Percentiles rank a stretch among this genome's conserved stretches.
phyloP scores from a whole-genome alignment of 2,329 filamentous ascomycete species.

The Trichoderma atroviride region DNA sequence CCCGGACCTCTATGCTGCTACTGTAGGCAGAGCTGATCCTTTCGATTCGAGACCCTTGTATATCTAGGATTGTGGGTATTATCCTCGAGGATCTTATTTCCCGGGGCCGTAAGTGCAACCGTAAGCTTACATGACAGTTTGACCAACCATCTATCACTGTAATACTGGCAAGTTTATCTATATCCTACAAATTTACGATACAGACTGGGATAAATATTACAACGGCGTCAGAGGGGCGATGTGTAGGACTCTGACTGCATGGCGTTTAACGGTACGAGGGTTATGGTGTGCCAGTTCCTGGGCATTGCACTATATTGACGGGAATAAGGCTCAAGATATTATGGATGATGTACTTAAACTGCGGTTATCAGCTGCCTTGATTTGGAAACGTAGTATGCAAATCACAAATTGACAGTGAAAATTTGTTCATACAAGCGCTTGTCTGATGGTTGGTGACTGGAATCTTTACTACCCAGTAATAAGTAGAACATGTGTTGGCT shows the following conservation, averaged over 20 bases:
- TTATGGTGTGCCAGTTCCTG: neutral
- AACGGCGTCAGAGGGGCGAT: neutral
- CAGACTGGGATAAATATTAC: neutral
- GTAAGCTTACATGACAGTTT: constrained; percentile 36
- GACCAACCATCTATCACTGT: constrained; percentile 33
- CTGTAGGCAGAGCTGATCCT: constrained; percentile 48
- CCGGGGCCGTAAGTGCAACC: constrained; percentile 51
- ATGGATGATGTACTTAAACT: neutral
- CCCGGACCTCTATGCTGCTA: constrained; percentile 39
- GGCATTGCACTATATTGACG: neutral
- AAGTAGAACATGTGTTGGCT: neutral
- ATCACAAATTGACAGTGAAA: neutral
- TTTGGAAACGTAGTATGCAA: neutral
- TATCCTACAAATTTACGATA: neutral
- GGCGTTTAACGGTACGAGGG: neutral
- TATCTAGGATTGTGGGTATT: constrained; percentile 50
- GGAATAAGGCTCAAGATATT: neutral
- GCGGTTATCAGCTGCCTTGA: neutral
- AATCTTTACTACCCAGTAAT: too few species aligned
- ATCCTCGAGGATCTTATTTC: constrained; percentile 44
- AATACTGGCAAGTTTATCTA: neutral
- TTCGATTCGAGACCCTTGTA: constrained; percentile 53
- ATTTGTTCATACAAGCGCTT: too few species aligned
- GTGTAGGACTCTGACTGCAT: neutral
- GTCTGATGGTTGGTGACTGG: too few species aligned